Evolutionary conservation across 2,329 filamentous ascomycete species (phyloP).

Genomic region (Lecanicillium sp.): DNA sequence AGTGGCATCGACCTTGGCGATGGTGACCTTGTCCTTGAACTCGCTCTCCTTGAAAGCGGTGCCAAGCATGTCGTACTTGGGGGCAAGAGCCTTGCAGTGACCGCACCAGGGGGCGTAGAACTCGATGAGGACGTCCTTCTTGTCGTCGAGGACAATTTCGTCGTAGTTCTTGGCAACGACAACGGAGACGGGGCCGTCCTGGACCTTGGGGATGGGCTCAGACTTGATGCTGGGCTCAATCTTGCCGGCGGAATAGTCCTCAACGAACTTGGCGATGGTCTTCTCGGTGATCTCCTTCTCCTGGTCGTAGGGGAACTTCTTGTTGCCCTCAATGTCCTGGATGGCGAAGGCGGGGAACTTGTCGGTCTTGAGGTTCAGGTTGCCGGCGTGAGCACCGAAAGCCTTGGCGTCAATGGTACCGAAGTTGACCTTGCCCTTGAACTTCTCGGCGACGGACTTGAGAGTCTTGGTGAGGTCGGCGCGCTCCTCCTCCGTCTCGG

Average conservation of each 20-base stretch:
- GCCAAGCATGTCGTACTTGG: constrained; percentile 92
- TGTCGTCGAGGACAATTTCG: constrained; percentile 81
- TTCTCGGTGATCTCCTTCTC: constrained; percentile 68
- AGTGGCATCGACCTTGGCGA: constrained; percentile 97
- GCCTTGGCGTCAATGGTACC: constrained; percentile 93
- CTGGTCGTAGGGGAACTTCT: constrained; percentile 93
- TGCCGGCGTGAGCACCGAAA: constrained; percentile 90
- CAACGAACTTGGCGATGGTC: constrained; percentile 73
- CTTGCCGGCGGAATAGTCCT: constrained; percentile 81
- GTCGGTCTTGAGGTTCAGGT: constrained; percentile 94
- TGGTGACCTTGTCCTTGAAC: constrained; percentile 76
- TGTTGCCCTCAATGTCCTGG: constrained; percentile 90
- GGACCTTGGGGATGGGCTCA: constrained; percentile 88
- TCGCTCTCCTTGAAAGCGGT: constrained; percentile 69
- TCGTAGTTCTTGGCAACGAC: constrained; percentile 94
- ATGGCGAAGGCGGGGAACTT: constrained; percentile 98
- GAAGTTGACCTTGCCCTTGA: constrained; percentile 94
- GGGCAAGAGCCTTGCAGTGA: constrained; percentile 97
- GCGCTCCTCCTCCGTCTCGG: constrained; percentile 86
- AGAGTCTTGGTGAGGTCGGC: constrained; percentile 68
- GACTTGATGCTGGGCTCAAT: constrained; percentile 96
- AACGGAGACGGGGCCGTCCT: constrained; percentile 81
- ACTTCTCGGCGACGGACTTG: constrained; percentile 82
- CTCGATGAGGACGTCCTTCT: constrained; percentile 95
- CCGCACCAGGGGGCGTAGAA: constrained; percentile 99